Evolutionary conservation across 2,329 filamentous ascomycete genomes (phyloP).

Genomic region (Trichophyton benhamiae): DNA sequence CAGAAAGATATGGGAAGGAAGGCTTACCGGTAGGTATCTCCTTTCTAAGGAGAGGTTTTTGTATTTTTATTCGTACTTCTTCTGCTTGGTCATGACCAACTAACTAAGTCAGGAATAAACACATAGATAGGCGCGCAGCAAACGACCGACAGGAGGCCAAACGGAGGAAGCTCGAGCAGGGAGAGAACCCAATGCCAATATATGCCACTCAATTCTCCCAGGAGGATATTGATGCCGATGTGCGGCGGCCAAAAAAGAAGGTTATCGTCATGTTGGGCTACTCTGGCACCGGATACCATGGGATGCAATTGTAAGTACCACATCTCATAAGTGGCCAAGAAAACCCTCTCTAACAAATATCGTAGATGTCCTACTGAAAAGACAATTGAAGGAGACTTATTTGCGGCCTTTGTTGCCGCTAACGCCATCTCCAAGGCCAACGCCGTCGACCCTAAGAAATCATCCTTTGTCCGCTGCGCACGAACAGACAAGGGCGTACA

Average conservation of each 20-base stretch:
- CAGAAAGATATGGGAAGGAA: constrained; percentile 55
- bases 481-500: constrained; percentile 96
- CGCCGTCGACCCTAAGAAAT: constrained; percentile 92
- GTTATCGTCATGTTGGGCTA: constrained; percentile 93
- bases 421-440: constrained; percentile 95
- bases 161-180: constrained; percentile 41
- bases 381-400: constrained; percentile 93
- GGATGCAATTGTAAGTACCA: constrained; percentile 64
- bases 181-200: constrained; percentile 34
- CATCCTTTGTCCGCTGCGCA: constrained; percentile 82
- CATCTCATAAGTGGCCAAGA: background rate
- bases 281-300: constrained; percentile 89
- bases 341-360: background rate
- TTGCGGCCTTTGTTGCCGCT: constrained; percentile 78
- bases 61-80: background rate
- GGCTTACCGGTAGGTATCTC: constrained; percentile 45
- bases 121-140: constrained; percentile 41
- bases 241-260: constrained; percentile 84
- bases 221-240: constrained; percentile 79
- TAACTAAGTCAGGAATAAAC: constrained; percentile 42
- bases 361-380: constrained; percentile 51
- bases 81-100: constrained; percentile 18
- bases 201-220: constrained; percentile 51
- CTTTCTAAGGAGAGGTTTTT: background rate
- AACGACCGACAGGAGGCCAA: constrained; percentile 43